Percentiles rank a stretch among this genome's conserved stretches.
These are phyloP conservation scores for Isatis tinctoria DNA, from an alignment of 345 rosid genomes.

Conservation along the genomic window DNA sequence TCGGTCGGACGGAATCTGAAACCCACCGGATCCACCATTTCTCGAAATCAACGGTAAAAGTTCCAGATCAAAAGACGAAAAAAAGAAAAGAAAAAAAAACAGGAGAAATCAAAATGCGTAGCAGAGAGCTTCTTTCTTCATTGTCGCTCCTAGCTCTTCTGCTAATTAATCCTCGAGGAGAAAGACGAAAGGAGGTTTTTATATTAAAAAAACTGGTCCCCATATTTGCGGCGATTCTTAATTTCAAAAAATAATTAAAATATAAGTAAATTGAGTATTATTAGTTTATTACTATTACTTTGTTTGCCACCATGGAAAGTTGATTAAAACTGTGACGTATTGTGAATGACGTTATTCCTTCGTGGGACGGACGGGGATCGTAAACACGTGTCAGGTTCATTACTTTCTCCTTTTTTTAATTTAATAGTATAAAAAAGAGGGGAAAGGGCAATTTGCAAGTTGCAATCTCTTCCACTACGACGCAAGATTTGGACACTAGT, in stretches of 20 bases:
- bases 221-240: neutral
- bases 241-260: neutral
- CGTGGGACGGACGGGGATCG: neutral
- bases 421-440: neutral
- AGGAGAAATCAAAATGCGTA: neutral
- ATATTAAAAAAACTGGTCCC: neutral
- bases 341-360: neutral
- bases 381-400: neutral
- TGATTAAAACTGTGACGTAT: too few species aligned
- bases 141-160: neutral
- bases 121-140: neutral
- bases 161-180: neutral
- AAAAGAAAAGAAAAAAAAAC: neutral
- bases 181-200: neutral
- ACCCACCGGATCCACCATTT: constrained; percentile 24
- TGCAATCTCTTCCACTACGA: neutral
- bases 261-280: too few species aligned
- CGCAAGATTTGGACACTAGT: neutral
- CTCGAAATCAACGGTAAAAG: neutral
- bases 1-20: constrained; percentile 46
- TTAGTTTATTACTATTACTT: neutral
- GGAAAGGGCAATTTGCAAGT: neutral
- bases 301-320: neutral
- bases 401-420: neutral
- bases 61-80: neutral